Evolutionary conservation across 805 yeast genomes (phyloP), one percentile per base, ranked within the genome.

Genomic region (Peterozyma xylosa): DNA sequence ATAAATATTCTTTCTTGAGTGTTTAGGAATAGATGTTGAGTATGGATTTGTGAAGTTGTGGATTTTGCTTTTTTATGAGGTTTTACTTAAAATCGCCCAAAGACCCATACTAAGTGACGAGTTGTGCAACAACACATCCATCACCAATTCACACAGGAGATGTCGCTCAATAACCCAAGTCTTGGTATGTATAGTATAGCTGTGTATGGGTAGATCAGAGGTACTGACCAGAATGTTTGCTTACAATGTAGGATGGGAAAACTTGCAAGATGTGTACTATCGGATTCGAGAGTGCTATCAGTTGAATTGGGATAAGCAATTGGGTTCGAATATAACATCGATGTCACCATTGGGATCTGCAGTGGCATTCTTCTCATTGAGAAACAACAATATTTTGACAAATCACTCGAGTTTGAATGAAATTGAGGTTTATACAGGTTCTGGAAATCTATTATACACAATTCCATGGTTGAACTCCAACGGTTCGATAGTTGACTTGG

Each of bases 181-280:
- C 27, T 21, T 21, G 27, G 27, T 21, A 21, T 21, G 27, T 21
- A 21, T 5, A 21, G 4, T 21, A 21, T 21, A 21, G 27, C 7
- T 7, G 27, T 21, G 4, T 21, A 7, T 21, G 27, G 27, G 27
- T 21, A 21, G 27, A 21, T 21, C 7, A 5, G 27, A 21, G 7
- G 27, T 21, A 21, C 27, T 21, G 7, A 21, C 27, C 27, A 21
- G 27, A 21, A 7, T 21, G 27, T 21, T 21, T 21, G 27, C 27
- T 21, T 7, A 21, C 27, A 67, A 73, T 50, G 56, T 71, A 48
- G 73, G 73, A 37, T 89, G 97, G 97, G 96, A 88, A 58, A 73
- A 82, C 50, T 70, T 89, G 15, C 80, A 77, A 43, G 78, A 79
- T 58, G 82, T 78, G 9, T 86, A 75, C 58, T 89, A 87, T 52